A percentile compares a stretch with the other conserved stretches of the same genome.
Evolutionary conservation across 257 asterid genomes (phyloP).

Genomic region (Lithospermum erythrorhizon): DNA sequence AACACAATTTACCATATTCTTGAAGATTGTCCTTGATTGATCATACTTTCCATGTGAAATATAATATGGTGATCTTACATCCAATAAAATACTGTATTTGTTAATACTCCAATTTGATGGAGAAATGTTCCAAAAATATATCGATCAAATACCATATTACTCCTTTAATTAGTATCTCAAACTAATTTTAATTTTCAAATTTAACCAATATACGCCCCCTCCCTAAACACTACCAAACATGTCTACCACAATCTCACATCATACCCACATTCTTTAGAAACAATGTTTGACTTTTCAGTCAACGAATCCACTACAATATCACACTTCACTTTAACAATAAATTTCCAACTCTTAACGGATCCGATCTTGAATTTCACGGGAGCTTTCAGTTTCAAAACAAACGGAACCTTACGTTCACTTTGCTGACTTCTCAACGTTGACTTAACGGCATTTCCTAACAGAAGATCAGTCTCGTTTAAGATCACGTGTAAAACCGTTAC

Average conservation of each 20-base stretch:
- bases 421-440: slow-evolving; percentile 28
- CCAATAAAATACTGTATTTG: too few relatives aligned
- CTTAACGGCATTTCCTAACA: slow-evolving; percentile 32
- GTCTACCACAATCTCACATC: slow-evolving; percentile 56
- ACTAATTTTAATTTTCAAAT: too few relatives aligned
- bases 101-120: too few relatives aligned
- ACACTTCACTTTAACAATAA: slow-evolving; percentile 48
- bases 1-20: too few relatives aligned
- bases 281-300: slow-evolving; percentile 30
- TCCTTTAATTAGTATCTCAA: too few relatives aligned
- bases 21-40: too few relatives aligned
- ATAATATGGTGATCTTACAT: too few relatives aligned
- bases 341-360: slow-evolving; percentile 61
- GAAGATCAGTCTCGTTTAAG: slow-evolving; percentile 37
- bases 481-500: slow-evolving; percentile 40
- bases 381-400: slow-evolving; percentile 31
- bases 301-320: slow-evolving; percentile 48
- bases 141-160: too few relatives aligned
- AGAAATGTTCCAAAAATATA: too few relatives aligned
- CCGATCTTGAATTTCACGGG: slow-evolving; percentile 69
- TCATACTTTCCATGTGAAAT: too few relatives aligned
- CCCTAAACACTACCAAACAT: too few relatives aligned
- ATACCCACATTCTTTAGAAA: slow-evolving; percentile 48
- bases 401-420: slow-evolving; percentile 35
- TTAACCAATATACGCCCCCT: too few relatives aligned